These are phyloP conservation scores for Mucor piriformis DNA, from an alignment of 371 early-diverging fungal species.

Conservation along the genomic window DNA sequence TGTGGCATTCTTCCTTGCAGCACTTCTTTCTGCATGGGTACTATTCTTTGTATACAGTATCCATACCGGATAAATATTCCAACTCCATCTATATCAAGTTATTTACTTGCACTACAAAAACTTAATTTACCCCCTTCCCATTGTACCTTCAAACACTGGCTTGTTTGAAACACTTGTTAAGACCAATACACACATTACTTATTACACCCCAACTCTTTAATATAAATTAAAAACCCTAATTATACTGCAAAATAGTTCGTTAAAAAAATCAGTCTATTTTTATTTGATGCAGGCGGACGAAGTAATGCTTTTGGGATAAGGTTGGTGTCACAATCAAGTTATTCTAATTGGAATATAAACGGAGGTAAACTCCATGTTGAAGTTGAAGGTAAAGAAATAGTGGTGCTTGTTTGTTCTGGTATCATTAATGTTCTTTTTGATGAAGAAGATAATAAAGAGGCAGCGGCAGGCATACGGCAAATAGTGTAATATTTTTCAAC, in stretches of 20 bases:
- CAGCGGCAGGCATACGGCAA: constrained; percentile 5
- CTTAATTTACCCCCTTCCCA: neutral
- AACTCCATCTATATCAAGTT: neutral
- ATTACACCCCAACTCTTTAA: constrained; percentile 2
- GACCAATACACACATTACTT: neutral
- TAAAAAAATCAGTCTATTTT: neutral
- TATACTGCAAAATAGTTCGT: neutral
- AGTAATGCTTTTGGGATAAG: too few species aligned
- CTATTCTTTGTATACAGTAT: constrained; percentile 51
- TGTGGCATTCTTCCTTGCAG: constrained; percentile 28
- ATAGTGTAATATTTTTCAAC: constrained; percentile 29
- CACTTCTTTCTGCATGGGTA: constrained; percentile 44
- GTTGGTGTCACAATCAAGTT: neutral
- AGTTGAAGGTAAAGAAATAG: constrained; percentile 18
- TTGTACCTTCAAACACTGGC: neutral
- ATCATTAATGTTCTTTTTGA: neutral
- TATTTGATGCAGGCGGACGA: neutral
- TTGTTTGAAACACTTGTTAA: neutral
- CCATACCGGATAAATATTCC: constrained; percentile 4
- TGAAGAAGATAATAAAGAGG: neutral
- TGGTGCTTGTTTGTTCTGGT: neutral
- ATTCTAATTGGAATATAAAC: constrained; percentile 1
- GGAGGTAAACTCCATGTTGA: constrained; percentile 21
- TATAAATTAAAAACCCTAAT: neutral
- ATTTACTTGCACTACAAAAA: neutral